Evolutionary conservation across 139 green algal genomes (phyloP).

Genomic region (Chlorokybus atmophyticus): DNA sequence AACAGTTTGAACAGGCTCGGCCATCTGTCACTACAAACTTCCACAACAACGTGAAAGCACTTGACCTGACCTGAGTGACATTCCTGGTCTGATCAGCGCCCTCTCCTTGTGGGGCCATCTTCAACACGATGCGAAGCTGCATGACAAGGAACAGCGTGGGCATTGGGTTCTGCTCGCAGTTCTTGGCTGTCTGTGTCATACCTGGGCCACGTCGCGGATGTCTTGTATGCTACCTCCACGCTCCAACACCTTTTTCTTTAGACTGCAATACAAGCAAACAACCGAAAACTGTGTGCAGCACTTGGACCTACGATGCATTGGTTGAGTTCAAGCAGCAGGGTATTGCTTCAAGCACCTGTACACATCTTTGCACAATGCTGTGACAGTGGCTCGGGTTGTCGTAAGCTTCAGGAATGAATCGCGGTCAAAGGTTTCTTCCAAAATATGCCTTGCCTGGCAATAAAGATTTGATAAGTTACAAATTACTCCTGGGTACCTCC

Average conservation of each 20-base stretch:
- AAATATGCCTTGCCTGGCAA: constrained; percentile 3
- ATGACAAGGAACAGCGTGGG: too few relatives aligned
- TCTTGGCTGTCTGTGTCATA: too few relatives aligned
- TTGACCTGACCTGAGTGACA: too few relatives aligned
- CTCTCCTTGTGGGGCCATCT: too few relatives aligned
- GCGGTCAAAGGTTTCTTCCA: constrained; percentile 31
- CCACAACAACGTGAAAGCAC: not conserved
- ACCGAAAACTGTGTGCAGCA: too few relatives aligned
- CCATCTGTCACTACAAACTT: constrained; percentile 1
- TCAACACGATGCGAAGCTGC: too few relatives aligned
- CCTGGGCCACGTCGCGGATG: constrained; percentile 52
- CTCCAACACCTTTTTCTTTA: constrained; percentile 44
- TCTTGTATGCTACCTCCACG: constrained; percentile 17
- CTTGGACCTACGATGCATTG: too few relatives aligned
- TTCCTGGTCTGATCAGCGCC: too few relatives aligned
- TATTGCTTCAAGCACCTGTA: constrained; percentile 30
- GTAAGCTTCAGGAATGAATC: constrained; percentile 44
- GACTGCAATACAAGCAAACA: not conserved
- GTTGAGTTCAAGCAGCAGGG: constrained; percentile 1
- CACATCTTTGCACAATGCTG: constrained; percentile 37
- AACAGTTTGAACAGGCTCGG: not conserved
- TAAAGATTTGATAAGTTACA: constrained; percentile 4
- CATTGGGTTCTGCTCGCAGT: too few relatives aligned
- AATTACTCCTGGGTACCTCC: too few relatives aligned
- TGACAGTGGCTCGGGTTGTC: constrained; percentile 30